Percentiles rank a stretch among this genome's conserved stretches.
Evolutionary conservation across 2,329 filamentous ascomycete species (phyloP).

Genomic region (Clonostachys solani): DNA sequence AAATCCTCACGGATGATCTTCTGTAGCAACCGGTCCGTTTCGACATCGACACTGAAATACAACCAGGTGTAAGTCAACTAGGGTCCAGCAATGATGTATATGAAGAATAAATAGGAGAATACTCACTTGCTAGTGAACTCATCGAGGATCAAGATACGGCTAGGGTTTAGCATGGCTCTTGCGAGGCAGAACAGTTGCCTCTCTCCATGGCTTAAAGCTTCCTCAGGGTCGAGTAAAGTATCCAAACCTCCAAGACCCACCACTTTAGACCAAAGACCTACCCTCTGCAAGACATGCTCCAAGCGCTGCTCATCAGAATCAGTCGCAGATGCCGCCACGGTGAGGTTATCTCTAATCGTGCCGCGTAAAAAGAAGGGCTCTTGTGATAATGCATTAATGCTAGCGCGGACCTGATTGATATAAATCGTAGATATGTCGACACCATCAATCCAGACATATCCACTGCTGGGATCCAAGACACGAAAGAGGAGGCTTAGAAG

Average conservation of each 20-base stretch:
- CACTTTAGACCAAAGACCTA: constrained; percentile 12
- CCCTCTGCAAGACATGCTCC: constrained; percentile 20
- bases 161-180: constrained; percentile 37
- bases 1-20: constrained; percentile 63
- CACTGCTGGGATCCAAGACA: constrained; percentile 25
- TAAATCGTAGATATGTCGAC: constrained; percentile 28
- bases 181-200: constrained; percentile 66
- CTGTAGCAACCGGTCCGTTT: constrained; percentile 66
- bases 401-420: constrained; percentile 31
- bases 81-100: background rate
- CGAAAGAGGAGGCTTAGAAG: constrained; percentile 27
- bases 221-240: constrained; percentile 28
- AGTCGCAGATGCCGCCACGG: constrained; percentile 18
- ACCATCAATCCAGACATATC: constrained; percentile 32
- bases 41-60: constrained; percentile 60
- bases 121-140: constrained; percentile 52
- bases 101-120: background rate
- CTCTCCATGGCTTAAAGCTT: constrained; percentile 56
- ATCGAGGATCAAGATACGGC: constrained; percentile 29
- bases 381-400: constrained; percentile 44
- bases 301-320: constrained; percentile 29
- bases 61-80: background rate
- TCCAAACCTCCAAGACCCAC: constrained; percentile 17
- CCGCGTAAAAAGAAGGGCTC: constrained; percentile 42
- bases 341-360: constrained; percentile 30